These are phyloP conservation scores for Suhomyces faveliae DNA, from an alignment of 805 yeast genomes.

Conservation along the genomic window DNA sequence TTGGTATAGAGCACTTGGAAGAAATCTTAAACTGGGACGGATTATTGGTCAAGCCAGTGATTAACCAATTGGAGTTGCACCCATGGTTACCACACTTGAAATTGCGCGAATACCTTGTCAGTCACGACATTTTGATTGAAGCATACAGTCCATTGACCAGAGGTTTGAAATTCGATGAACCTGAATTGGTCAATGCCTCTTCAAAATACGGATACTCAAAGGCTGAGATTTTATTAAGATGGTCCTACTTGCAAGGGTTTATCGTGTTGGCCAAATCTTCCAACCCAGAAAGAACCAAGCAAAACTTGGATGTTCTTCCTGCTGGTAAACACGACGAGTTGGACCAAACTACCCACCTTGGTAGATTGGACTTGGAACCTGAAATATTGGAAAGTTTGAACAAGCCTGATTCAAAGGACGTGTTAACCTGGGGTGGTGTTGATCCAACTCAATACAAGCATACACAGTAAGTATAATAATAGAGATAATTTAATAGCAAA, in stretches of 20 bases:
- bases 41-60: constrained; percentile 47
- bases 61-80: constrained; percentile 79
- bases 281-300: constrained; percentile 48
- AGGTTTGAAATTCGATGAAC: constrained; percentile 57
- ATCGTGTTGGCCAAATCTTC: constrained; percentile 45
- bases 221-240: constrained; percentile 66
- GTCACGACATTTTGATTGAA: constrained; percentile 58
- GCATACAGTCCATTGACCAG: constrained; percentile 80
- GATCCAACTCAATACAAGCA: constrained; percentile 32
- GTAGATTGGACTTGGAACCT: constrained; percentile 40
- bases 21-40: constrained; percentile 57
- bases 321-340: constrained; percentile 24
- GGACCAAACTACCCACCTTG: constrained; percentile 25
- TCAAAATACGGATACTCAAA: constrained; percentile 47
- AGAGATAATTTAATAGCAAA: background rate
- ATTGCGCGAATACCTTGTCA: constrained; percentile 57
- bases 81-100: constrained; percentile 77
- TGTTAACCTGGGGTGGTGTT: constrained; percentile 29
- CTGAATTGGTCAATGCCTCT: constrained; percentile 50
- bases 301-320: constrained; percentile 54
- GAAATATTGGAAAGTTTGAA: constrained; percentile 37
- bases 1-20: constrained; percentile 56
- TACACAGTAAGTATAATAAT: background rate
- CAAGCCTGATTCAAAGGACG: constrained; percentile 35
- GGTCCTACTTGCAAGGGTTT: constrained; percentile 69